These are phyloP conservation scores for Thelonectria blattea DNA, from an alignment of 2,329 filamentous ascomycete genomes.

Conservation along the genomic window DNA sequence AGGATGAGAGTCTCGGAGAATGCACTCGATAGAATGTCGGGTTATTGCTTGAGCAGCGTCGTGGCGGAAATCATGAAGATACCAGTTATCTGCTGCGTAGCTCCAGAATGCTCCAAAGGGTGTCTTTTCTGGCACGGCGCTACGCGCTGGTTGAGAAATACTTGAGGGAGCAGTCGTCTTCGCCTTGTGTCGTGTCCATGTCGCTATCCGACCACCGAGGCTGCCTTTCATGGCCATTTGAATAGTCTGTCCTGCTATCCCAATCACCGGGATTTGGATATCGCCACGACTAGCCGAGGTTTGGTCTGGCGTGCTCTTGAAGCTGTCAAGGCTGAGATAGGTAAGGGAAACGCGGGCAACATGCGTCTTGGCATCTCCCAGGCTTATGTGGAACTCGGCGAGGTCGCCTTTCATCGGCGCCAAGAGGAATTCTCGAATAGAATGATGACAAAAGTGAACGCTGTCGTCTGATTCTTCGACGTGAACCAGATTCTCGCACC, in stretches of 20 bases:
- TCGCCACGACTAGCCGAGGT: background rate
- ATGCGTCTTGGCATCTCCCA: background rate
- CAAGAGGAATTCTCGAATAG: constrained; percentile 19
- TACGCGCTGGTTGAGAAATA: background rate
- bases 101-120: background rate
- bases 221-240: background rate
- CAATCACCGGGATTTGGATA: background rate
- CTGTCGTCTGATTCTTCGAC: constrained; percentile 20
- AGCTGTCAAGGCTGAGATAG: constrained; percentile 14
- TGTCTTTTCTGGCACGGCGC: background rate
- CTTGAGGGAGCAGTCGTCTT: background rate
- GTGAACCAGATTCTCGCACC: constrained; percentile 23
- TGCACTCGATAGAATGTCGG: background rate
- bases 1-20: background rate
- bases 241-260: background rate
- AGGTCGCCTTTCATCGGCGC: background rate
- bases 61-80: background rate
- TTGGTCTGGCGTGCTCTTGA: background rate
- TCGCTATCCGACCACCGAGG: background rate
- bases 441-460: constrained; percentile 27
- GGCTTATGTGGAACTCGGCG: background rate
- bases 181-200: background rate
- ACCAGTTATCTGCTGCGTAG: background rate
- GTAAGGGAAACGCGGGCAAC: constrained; percentile 11
- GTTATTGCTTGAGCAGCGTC: background rate